Conservation (phyloP, 2,329 filamentous ascomycete species). For the Arthrobotrys megalospora region DNA sequence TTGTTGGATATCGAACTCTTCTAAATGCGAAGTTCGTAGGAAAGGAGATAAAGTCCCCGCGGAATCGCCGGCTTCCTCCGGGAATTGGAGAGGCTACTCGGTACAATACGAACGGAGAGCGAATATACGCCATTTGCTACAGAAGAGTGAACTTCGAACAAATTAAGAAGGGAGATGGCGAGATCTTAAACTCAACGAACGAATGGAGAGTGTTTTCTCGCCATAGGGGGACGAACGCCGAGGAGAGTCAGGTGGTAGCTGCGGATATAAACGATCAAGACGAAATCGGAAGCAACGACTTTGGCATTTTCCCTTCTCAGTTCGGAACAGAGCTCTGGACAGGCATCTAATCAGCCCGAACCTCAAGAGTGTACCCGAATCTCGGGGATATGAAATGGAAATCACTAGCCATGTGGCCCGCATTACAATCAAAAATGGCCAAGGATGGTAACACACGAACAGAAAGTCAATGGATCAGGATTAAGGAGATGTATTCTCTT, state of each 20-base stretch:
- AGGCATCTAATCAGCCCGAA: background rate
- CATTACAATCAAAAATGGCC: too few relatives aligned
- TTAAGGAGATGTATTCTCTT: too few relatives aligned
- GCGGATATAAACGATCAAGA: conserved; percentile 28
- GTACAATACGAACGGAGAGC: conserved; percentile 39
- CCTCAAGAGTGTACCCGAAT: too few relatives aligned
- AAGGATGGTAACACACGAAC: too few relatives aligned
- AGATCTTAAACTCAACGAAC: conserved; percentile 14
- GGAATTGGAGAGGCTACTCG: background rate
- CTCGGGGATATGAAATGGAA: too few relatives aligned
- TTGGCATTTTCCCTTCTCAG: conserved; percentile 12
- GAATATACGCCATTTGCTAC: conserved; percentile 40
- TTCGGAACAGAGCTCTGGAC: background rate
- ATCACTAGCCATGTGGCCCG: too few relatives aligned
- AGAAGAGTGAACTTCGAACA: conserved; percentile 38
- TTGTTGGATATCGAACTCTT: conserved; percentile 41
- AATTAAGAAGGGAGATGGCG: background rate
- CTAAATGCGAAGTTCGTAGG: conserved; percentile 32
- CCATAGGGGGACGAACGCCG: background rate
- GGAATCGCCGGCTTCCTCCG: background rate
- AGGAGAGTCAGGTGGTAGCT: background rate
- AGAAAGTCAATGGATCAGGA: too few relatives aligned
- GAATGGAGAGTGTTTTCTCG: conserved; percentile 34
- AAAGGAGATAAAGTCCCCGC: conserved; percentile 21
- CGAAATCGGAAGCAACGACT: conserved; percentile 9